Conservation (phyloP, 495 filamentous ascomycete species). For the Cercophora samala region DNA sequence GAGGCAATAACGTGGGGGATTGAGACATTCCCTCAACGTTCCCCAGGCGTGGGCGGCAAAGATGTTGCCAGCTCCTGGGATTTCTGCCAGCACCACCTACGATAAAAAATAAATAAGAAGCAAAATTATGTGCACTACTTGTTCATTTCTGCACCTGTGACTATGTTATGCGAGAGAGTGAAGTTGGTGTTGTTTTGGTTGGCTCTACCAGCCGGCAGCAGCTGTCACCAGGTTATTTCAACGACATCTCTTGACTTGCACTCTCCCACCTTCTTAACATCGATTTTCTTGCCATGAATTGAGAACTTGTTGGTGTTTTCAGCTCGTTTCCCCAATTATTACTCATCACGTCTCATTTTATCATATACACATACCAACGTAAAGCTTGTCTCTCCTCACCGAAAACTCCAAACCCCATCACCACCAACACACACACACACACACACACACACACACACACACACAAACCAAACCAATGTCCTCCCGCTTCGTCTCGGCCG, state of each 20-base stretch:
- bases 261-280: background rate
- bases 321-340: too few relatives aligned
- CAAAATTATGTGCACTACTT: slow-evolving; percentile 3
- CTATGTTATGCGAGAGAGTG: background rate
- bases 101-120: slow-evolving; percentile 16
- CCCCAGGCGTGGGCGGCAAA: background rate
- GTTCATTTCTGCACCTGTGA: background rate
- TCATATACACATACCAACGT: too few relatives aligned
- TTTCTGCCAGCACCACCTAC: slow-evolving; percentile 3
- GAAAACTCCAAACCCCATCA: background rate
- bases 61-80: background rate
- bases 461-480: slow-evolving; percentile 53
- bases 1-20: background rate
- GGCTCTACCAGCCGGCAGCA: slow-evolving; percentile 1
- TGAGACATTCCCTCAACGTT: background rate
- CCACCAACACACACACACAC: background rate
- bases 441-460: background rate
- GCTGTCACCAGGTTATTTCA: background rate
- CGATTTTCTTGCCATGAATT: too few relatives aligned
- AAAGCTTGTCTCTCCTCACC: too few relatives aligned
- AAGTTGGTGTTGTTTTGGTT: background rate
- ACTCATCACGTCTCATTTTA: background rate
- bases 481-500: slow-evolving; percentile 87
- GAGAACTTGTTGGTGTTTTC: too few relatives aligned
- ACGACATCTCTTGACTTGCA: background rate